These are phyloP conservation scores for Globisporangium cystogenes DNA, from an alignment of 352 stramenopile genomes.

Conservation along the genomic window DNA sequence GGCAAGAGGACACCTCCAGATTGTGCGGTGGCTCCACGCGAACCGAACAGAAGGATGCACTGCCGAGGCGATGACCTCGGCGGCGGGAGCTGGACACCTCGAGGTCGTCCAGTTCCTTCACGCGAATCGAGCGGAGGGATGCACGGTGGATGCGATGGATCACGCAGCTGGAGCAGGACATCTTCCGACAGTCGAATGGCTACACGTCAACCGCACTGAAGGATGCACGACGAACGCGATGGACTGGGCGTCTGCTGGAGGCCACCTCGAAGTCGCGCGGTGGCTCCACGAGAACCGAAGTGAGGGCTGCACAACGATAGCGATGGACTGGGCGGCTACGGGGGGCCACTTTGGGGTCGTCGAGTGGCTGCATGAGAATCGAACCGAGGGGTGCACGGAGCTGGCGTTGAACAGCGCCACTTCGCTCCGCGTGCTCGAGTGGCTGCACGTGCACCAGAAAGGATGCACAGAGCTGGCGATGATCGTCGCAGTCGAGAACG, in stretches of 20 bases:
- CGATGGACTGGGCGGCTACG: neutral
- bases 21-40: neutral
- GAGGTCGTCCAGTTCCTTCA: conserved; percentile 27
- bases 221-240: neutral
- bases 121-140: conserved; percentile 4
- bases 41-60: neutral
- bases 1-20: neutral
- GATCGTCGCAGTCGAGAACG: no score
- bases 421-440: no score
- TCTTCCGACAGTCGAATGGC: neutral
- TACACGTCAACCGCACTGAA: neutral
- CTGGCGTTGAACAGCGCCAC: no score
- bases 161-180: neutral
- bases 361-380: no score
- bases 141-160: neutral
- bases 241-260: neutral
- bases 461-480: no score
- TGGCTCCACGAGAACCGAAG: neutral
- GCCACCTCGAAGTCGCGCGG: neutral
- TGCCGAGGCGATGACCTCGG: neutral
- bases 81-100: conserved; percentile 9
- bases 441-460: no score
- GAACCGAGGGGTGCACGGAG: no score
- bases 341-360: no score
- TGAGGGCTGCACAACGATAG: neutral